Conservation (phyloP, 2,329 filamentous ascomycete species). For the Alternaria conjuncta region DNA sequence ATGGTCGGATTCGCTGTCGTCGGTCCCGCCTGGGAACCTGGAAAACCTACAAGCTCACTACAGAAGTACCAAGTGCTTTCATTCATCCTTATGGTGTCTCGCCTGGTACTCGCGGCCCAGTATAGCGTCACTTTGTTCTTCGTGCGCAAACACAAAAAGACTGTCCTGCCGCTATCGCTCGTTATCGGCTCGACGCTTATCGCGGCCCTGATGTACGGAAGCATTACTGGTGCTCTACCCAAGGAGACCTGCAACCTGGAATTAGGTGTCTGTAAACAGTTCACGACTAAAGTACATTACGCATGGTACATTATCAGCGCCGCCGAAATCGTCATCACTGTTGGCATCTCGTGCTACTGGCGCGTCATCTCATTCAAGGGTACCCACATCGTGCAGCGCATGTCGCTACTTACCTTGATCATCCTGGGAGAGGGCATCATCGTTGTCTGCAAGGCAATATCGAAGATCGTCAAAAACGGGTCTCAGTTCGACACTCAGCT, state of each 20-base stretch:
- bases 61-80: conserved; percentile 53
- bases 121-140: conserved; percentile 48
- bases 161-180: conserved; percentile 40
- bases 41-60: conserved; percentile 38
- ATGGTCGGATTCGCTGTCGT: conserved; percentile 71
- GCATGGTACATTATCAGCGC: conserved; percentile 52
- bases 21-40: conserved; percentile 49
- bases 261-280: not conserved
- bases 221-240: conserved; percentile 27
- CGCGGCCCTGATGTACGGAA: conserved; percentile 45
- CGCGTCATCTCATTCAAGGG: conserved; percentile 47
- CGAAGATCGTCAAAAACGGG: conserved; percentile 44
- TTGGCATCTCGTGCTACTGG: conserved; percentile 40
- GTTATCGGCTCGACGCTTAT: conserved; percentile 43
- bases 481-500: conserved; percentile 31
- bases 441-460: conserved; percentile 44
- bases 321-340: conserved; percentile 39
- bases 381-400: conserved; percentile 47
- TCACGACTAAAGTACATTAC: conserved; percentile 1
- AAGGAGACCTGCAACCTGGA: not conserved
- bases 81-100: conserved; percentile 47
- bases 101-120: conserved; percentile 47
- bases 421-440: conserved; percentile 51
- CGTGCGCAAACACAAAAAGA: conserved; percentile 37
- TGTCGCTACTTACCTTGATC: conserved; percentile 49